Conservation (phyloP, 1,139 yeast species). For the Meyerozyma elateridarum region DNA sequence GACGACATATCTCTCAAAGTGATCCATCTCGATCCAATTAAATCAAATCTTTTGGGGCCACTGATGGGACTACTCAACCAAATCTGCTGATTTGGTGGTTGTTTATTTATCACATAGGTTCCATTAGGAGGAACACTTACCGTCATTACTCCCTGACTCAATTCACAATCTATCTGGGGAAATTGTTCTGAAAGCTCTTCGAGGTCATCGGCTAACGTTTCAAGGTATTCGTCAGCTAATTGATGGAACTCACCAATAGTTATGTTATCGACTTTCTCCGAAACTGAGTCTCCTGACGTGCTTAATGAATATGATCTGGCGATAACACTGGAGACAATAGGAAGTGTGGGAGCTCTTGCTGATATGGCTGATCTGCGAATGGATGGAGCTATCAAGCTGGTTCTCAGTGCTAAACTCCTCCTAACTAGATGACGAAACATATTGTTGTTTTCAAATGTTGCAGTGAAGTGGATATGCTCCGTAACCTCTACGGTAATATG, state of each 20-base stretch:
- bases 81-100: slow-evolving; percentile 89
- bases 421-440: no score
- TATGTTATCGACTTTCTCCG: slow-evolving; percentile 44
- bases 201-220: slow-evolving; percentile 54
- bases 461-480: no score
- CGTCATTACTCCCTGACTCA: slow-evolving; percentile 79
- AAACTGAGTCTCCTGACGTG: slow-evolving; percentile 51
- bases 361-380: no score
- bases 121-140: slow-evolving; percentile 64
- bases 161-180: slow-evolving; percentile 71
- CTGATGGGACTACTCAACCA: slow-evolving; percentile 90
- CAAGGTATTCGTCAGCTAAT: slow-evolving; percentile 60
- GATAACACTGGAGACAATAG: no score
- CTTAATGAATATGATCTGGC: slow-evolving; percentile 18
- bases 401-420: no score
- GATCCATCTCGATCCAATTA: slow-evolving; percentile 54
- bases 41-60: slow-evolving; percentile 76
- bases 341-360: no score
- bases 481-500: no score
- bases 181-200: slow-evolving; percentile 58
- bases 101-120: slow-evolving; percentile 84
- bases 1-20: slow-evolving; percentile 53
- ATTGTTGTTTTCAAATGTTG: no score
- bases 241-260: slow-evolving; percentile 50
- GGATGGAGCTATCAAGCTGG: no score